Conservation (phyloP, 306 rosid genomes). For the Vicia villosa region DNA sequence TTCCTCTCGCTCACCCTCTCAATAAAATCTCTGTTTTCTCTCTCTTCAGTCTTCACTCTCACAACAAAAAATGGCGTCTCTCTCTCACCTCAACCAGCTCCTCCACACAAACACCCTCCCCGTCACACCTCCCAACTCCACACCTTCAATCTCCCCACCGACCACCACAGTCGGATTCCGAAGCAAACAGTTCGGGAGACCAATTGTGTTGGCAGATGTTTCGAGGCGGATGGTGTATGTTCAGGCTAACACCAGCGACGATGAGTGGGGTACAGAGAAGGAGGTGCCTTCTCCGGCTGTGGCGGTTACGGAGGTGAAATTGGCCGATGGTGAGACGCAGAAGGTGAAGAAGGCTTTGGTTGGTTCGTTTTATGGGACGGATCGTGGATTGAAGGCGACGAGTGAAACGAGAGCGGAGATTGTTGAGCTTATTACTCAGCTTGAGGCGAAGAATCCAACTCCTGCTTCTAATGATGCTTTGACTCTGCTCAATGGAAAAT, state of each 20-base stretch:
- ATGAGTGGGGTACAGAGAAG: slow-evolving; percentile 56
- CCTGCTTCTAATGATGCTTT: slow-evolving; percentile 93
- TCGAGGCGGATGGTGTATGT: slow-evolving; percentile 31
- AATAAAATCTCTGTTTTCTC: slow-evolving; percentile 9
- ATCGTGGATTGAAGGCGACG: slow-evolving; percentile 71
- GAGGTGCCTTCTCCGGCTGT: slow-evolving; percentile 32
- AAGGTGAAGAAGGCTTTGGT: slow-evolving; percentile 75
- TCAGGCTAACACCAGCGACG: slow-evolving; percentile 46
- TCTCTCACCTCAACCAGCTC: slow-evolving; percentile 52
- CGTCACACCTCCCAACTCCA: slow-evolving; percentile 33
- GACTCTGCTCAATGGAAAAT: slow-evolving; percentile 81
- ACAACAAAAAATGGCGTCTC: slow-evolving; percentile 52
- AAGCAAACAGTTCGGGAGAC: slow-evolving; percentile 30
- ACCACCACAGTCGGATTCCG: slow-evolving; percentile 33
- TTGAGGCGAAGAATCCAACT: slow-evolving; percentile 80
- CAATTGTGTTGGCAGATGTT: slow-evolving; percentile 28
- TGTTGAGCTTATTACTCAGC: slow-evolving; percentile 82
- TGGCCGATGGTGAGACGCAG: slow-evolving; percentile 54
- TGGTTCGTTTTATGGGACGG: slow-evolving; percentile 74
- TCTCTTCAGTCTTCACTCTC: neutral
- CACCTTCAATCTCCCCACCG: slow-evolving; percentile 43
- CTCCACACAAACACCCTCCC: slow-evolving; percentile 50
- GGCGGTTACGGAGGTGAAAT: slow-evolving; percentile 37
- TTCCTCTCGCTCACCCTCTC: neutral
- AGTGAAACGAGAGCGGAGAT: slow-evolving; percentile 92